Conservation (phyloP, 2,329 filamentous ascomycete species). For the Botrytis byssoidea region DNA sequence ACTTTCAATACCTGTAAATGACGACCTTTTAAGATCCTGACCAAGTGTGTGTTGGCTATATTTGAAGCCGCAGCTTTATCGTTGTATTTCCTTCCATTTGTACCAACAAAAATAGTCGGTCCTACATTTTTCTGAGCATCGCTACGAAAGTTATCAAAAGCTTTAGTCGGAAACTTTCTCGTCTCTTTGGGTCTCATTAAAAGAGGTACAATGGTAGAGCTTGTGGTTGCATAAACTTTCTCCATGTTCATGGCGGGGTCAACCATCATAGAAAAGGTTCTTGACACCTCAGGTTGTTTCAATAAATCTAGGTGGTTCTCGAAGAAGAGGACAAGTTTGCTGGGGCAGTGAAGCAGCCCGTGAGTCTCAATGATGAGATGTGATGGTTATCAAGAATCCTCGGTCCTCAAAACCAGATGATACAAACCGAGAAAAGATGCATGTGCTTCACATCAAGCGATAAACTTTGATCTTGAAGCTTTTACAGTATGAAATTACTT, state of each 20-base stretch:
- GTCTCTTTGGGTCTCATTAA: conserved; percentile 27
- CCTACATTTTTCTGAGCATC: conserved; percentile 27
- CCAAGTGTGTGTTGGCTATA: conserved; percentile 72
- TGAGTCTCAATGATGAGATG: not conserved
- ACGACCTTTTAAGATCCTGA: conserved; percentile 73
- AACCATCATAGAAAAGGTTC: not conserved
- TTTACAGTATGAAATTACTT: not conserved
- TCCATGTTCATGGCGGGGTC: conserved; percentile 24
- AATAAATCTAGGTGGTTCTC: not conserved
- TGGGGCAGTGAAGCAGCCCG: not conserved
- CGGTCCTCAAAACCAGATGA: not conserved
- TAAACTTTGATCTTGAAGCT: not conserved
- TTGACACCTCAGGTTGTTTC: not conserved
- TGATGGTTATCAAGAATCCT: not conserved
- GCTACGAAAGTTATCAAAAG: conserved; percentile 35
- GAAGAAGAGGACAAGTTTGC: not conserved
- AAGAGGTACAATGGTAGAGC: conserved; percentile 33
- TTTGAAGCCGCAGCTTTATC: conserved; percentile 59
- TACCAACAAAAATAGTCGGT: conserved; percentile 25
- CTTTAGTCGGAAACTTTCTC: conserved; percentile 28
- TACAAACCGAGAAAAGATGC: not conserved
- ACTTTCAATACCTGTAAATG: conserved; percentile 53
- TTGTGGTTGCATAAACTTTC: conserved; percentile 31
- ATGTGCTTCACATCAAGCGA: not conserved
- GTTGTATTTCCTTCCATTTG: conserved; percentile 51